A percentile compares a stretch with the other conserved stretches of the same genome.
Conservation (phyloP, 768 basidiomycete genomes). For the Agaricus subrufescens region DNA sequence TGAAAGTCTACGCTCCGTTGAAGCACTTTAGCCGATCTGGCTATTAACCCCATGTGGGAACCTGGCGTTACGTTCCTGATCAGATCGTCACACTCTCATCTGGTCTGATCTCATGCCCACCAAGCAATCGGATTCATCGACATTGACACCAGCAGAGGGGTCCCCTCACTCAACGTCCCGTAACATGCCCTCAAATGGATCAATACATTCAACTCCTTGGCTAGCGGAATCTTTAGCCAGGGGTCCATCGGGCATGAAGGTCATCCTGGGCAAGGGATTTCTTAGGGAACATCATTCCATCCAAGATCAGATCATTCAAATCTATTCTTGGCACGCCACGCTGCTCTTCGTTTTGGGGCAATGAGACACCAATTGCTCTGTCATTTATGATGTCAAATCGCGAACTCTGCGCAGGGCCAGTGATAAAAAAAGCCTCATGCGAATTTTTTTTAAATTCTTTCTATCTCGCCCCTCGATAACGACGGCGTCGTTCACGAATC, state of each 20-base stretch:
- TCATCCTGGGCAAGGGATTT: neutral
- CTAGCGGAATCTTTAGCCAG: neutral
- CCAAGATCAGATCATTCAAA: slow-evolving; percentile 10
- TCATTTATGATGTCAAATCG: too few relatives aligned
- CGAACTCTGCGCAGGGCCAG: too few relatives aligned
- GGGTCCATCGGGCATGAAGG: neutral
- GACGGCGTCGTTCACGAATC: too few relatives aligned
- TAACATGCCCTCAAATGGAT: too few relatives aligned
- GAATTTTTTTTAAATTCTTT: too few relatives aligned
- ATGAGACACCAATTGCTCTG: too few relatives aligned
- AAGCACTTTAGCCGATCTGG: neutral
- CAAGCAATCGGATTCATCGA: neutral
- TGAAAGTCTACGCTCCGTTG: neutral
- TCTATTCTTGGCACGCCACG: neutral
- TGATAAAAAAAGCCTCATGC: too few relatives aligned
- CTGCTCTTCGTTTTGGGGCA: neutral
- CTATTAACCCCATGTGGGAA: slow-evolving; percentile 3
- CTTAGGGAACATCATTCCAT: neutral
- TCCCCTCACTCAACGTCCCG: too few relatives aligned
- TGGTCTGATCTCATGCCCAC: neutral
- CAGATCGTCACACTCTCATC: slow-evolving; percentile 9
- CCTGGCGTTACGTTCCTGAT: slow-evolving; percentile 12
- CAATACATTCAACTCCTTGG: neutral
- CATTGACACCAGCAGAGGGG: neutral
- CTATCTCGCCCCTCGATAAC: too few relatives aligned